phyloP scores from a whole-genome alignment of 148 eudicot species.

The Silene uniflora region DNA sequence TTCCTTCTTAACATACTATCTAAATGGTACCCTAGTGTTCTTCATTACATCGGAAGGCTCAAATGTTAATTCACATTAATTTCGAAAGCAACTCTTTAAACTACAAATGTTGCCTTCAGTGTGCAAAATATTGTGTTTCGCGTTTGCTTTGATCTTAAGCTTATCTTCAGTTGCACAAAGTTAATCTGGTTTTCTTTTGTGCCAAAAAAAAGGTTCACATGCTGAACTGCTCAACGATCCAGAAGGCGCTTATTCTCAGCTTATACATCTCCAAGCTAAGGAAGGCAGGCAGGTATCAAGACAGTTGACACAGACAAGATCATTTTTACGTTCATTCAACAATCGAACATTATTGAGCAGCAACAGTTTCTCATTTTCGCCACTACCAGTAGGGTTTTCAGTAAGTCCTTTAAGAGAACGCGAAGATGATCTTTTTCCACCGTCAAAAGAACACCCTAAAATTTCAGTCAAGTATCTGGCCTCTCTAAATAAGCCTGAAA shows the following conservation, averaged over 20 bases:
- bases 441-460: constrained; percentile 34
- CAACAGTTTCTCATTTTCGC: constrained; percentile 38
- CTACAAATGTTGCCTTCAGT: neutral
- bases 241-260: constrained; percentile 86
- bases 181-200: neutral
- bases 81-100: neutral
- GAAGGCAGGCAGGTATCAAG: constrained; percentile 29
- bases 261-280: constrained; percentile 40
- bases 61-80: neutral
- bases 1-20: neutral
- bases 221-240: constrained; percentile 60
- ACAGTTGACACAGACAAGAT: constrained; percentile 41
- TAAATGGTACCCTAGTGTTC: neutral
- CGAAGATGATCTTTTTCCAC: constrained; percentile 12
- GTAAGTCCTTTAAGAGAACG: constrained; percentile 21
- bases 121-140: too few species aligned
- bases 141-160: neutral
- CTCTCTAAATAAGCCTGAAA: constrained; percentile 33
- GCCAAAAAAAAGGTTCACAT: constrained; percentile 51
- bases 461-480: constrained; percentile 26
- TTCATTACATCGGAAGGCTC: neutral
- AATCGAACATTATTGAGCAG: constrained; percentile 41
- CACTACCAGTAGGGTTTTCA: constrained; percentile 13
- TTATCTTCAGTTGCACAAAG: neutral
- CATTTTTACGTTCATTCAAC: constrained; percentile 49